Evolutionary conservation across 108 stramenopile species (phyloP).

Genomic region (Stephanodiscus triporus): DNA sequence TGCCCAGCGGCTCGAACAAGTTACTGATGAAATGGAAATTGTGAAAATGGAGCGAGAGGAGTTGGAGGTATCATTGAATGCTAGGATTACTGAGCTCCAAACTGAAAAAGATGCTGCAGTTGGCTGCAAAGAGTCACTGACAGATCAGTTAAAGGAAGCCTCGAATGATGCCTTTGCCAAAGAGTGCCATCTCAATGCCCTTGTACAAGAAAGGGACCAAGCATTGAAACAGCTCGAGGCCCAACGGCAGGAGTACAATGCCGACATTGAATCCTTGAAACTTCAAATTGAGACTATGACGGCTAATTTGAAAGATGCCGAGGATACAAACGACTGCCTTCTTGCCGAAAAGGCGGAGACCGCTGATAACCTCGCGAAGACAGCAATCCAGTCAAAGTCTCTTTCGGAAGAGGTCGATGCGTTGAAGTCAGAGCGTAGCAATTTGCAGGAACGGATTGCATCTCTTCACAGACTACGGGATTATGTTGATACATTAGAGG

Average conservation of each 20-base stretch:
- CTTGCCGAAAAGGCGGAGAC: constrained; percentile 14
- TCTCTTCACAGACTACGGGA: not conserved
- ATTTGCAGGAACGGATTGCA: not conserved
- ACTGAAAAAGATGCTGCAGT: constrained; percentile 24
- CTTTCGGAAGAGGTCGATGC: not conserved
- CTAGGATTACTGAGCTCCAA: constrained; percentile 43
- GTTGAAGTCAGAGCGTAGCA: constrained; percentile 3
- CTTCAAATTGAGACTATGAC: not conserved
- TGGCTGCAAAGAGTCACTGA: constrained; percentile 17
- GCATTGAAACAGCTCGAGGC: constrained; percentile 28
- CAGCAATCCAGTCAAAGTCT: not conserved
- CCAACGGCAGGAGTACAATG: constrained; percentile 11
- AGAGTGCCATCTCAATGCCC: constrained; percentile 23
- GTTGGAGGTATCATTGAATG: constrained; percentile 26
- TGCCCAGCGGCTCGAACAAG: not conserved
- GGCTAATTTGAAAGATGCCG: constrained; percentile 9
- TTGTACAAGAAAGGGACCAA: constrained; percentile 32
- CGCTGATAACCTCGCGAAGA: not conserved
- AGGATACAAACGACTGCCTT: not conserved
- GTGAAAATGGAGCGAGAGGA: not conserved
- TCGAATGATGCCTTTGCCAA: constrained; percentile 13
- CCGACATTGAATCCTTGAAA: constrained; percentile 17
- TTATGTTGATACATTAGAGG: constrained; percentile 11
- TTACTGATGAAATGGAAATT: not conserved
- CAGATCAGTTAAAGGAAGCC: constrained; percentile 32